Conservation (phyloP, 345 rosid genomes). For the Gossypium turneri region DNA sequence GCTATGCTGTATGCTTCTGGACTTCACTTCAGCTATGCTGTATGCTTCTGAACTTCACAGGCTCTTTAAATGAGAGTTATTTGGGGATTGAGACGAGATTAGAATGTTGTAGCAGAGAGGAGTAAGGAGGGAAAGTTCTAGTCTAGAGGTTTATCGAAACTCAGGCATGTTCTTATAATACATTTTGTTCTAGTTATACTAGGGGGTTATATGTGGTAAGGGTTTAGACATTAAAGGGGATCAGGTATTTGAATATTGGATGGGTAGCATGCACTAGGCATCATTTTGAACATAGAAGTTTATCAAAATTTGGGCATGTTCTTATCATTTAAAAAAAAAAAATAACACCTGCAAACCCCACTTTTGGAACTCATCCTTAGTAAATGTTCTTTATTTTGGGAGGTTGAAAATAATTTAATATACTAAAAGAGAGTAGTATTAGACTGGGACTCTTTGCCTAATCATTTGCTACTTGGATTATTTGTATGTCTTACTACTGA, state of each 20-base stretch:
- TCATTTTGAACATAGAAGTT: background rate
- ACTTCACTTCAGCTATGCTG: background rate
- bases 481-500: background rate
- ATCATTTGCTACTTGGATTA: background rate
- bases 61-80: background rate
- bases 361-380: background rate
- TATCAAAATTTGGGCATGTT: background rate
- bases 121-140: background rate
- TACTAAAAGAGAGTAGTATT: background rate
- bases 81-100: background rate
- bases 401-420: slow-evolving; percentile 1
- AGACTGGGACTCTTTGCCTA: background rate
- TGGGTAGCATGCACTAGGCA: background rate
- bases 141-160: background rate
- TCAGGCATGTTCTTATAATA: background rate
- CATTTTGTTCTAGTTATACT: background rate
- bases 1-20: background rate
- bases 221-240: slow-evolving; percentile 11
- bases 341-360: background rate
- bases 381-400: slow-evolving; percentile 2
- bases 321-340: background rate
- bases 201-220: background rate
- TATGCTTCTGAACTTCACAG: background rate
- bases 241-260: background rate
- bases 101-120: background rate